phyloP scores from a whole-genome alignment of 2,329 filamentous ascomycete species.

The Orbilia javanica region DNA sequence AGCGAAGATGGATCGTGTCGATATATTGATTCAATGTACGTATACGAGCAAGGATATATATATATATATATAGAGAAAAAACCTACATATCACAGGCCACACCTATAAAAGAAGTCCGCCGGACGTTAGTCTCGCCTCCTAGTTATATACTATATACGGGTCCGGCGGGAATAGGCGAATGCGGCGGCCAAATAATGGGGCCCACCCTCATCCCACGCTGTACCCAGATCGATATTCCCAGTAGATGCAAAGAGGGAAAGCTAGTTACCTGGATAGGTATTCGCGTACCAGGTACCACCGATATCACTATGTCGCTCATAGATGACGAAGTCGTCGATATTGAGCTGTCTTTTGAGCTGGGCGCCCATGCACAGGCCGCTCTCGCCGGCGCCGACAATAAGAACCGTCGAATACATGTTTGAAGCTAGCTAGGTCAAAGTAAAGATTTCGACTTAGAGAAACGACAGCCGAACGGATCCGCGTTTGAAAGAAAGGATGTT shows the following conservation, averaged over 20 bases:
- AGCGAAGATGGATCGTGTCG: background rate
- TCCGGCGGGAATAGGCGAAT: conserved; percentile 13
- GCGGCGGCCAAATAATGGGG: too few species aligned
- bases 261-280: conserved; percentile 71
- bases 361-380: conserved; percentile 74
- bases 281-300: conserved; percentile 76
- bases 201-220: too few species aligned
- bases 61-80: background rate
- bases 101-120: conserved; percentile 51
- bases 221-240: background rate
- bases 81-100: conserved; percentile 71
- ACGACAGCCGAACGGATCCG: background rate
- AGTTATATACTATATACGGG: too few species aligned
- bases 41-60: background rate
- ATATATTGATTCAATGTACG: too few species aligned
- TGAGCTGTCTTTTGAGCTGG: conserved; percentile 71
- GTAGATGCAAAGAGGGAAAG: background rate
- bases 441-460: background rate
- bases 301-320: conserved; percentile 73
- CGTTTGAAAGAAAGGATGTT: background rate
- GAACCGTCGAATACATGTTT: conserved; percentile 67
- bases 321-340: conserved; percentile 72
- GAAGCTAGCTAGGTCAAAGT: background rate
- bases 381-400: conserved; percentile 74
- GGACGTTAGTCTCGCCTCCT: background rate